A percentile compares a stretch with the other conserved stretches of the same genome.
Conservation (phyloP, 768 basidiomycete genomes). For the Leccinellum rugosiceps region DNA sequence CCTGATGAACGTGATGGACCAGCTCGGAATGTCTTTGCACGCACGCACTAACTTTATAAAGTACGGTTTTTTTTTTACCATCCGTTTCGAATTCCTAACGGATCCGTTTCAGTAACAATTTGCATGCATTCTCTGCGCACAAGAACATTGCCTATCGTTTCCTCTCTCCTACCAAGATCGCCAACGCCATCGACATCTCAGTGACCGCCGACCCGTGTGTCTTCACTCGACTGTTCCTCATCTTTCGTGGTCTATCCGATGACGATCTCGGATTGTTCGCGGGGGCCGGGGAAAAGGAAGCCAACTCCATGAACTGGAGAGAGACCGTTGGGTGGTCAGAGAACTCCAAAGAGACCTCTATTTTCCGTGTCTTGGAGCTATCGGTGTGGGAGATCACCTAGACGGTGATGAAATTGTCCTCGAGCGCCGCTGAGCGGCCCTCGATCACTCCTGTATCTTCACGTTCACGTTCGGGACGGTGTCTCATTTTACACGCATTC, state of each 20-base stretch:
- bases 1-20: slow-evolving; percentile 77
- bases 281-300: slow-evolving; percentile 83
- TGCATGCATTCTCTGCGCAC: slow-evolving; percentile 68
- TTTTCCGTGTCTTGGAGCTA: slow-evolving; percentile 79
- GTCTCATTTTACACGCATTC: slow-evolving; percentile 8
- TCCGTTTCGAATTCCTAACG: slow-evolving; percentile 1
- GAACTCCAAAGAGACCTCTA: slow-evolving; percentile 65
- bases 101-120: slow-evolving; percentile 56
- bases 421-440: slow-evolving; percentile 21
- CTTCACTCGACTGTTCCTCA: slow-evolving; percentile 82
- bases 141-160: slow-evolving; percentile 92
- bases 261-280: slow-evolving; percentile 75
- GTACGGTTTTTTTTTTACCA: slow-evolving; percentile 40
- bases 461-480: slow-evolving; percentile 4
- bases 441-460: slow-evolving; percentile 1
- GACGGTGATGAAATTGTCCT: slow-evolving; percentile 1
- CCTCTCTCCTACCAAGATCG: slow-evolving; percentile 72
- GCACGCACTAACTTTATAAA: slow-evolving; percentile 81
- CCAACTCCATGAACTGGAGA: slow-evolving; percentile 77
- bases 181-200: slow-evolving; percentile 83
- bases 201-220: slow-evolving; percentile 78
- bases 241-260: slow-evolving; percentile 78
- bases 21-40: slow-evolving; percentile 78
- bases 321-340: slow-evolving; percentile 80
- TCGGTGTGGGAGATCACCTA: slow-evolving; percentile 71